phyloP scores from a whole-genome alignment of 2,329 filamentous ascomycete species.

The Verticillium albo-atrum region DNA sequence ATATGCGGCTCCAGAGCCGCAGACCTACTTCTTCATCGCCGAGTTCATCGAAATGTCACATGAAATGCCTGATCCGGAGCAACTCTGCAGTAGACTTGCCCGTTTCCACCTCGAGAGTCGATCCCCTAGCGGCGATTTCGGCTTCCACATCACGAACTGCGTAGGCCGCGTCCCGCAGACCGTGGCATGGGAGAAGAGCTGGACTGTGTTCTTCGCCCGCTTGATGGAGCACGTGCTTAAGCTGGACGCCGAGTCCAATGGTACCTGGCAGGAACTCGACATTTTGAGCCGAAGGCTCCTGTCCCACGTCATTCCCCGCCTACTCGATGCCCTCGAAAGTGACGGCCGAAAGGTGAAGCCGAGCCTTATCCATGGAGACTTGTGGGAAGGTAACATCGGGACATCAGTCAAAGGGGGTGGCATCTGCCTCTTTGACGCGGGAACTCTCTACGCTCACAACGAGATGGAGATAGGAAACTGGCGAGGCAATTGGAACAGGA shows the following conservation, averaged over 20 bases:
- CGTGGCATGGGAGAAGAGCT: slow-evolving; percentile 29
- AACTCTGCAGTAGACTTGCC: too few species aligned
- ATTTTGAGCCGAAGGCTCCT: slow-evolving; percentile 13
- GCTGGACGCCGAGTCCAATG: not conserved
- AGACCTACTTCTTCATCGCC: too few species aligned
- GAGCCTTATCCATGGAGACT: slow-evolving; percentile 24
- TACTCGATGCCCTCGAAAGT: slow-evolving; percentile 22
- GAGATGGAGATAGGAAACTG: slow-evolving; percentile 24
- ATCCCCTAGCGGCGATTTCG: not conserved
- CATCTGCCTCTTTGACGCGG: slow-evolving; percentile 25
- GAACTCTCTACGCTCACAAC: slow-evolving; percentile 26
- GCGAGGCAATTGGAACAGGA: slow-evolving; percentile 4
- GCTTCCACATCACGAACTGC: slow-evolving; percentile 27
- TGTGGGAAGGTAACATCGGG: slow-evolving; percentile 27
- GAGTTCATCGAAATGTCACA: too few species aligned
- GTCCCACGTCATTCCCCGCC: slow-evolving; percentile 21
- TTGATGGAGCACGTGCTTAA: not conserved
- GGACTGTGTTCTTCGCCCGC: slow-evolving; percentile 28
- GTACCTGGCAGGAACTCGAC: slow-evolving; percentile 15
- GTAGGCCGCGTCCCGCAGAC: slow-evolving; percentile 23
- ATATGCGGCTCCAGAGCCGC: too few species aligned
- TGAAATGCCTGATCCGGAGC: too few species aligned
- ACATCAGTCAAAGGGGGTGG: slow-evolving; percentile 20
- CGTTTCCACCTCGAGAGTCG: not conserved
- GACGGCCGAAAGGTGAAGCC: slow-evolving; percentile 24